Base-by-base conservation (phyloP, 2,329 filamentous ascomycete species). In the Aspergillus luchuensis region DNA sequence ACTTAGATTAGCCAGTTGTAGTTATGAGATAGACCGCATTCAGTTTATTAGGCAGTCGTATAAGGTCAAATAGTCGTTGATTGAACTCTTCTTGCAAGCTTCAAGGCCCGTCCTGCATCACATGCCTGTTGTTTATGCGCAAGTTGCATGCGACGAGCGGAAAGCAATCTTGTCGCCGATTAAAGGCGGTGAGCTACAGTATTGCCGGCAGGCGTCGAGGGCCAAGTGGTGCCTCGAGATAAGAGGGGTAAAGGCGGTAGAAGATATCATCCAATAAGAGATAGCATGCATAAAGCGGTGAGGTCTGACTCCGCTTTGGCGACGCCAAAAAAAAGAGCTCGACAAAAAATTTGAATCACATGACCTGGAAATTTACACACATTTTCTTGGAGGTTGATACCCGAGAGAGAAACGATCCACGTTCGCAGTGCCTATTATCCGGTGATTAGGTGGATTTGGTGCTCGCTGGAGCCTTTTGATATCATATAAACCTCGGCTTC, bases 311-410 rank as follows among this genome's bases (percentile, higher is more conserved):
- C 38, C 45, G 33, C 56, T 56, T 47, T 45, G 41, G 33, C 39
- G 8, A n/a, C 38, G 47, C 33, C 19, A 54, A 63, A 64, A 59
- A 63, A 65, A 65, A 63, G 63, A 66, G 63, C 66, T 61, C 51
- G 69, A 66, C 71, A 73, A 66, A 74, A 75, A 67, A 69, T 66
- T 66, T 59, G 62, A 59, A 61, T 68, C 71, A 74, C 72, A 70
- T 74, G 71, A 75, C 61, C 66, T 56, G 57, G 59, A 73, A 74
- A 72, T 72, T 73, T 73, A 71, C 71, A 71, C 69, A 73, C 70
- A 70, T 63, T 67, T 65, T 63, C 54, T 52, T 52, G 62, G 33
- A 60, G 52, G 62, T 60, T 47, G 48, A n/a, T 50, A 30, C 47
- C 25, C 47, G 48, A 53, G 17, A 36, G 43, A 52, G 19, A 41